These are phyloP conservation scores for Fraxinus greggii DNA, from an alignment of 305 asterid species.

Conservation along the genomic window DNA sequence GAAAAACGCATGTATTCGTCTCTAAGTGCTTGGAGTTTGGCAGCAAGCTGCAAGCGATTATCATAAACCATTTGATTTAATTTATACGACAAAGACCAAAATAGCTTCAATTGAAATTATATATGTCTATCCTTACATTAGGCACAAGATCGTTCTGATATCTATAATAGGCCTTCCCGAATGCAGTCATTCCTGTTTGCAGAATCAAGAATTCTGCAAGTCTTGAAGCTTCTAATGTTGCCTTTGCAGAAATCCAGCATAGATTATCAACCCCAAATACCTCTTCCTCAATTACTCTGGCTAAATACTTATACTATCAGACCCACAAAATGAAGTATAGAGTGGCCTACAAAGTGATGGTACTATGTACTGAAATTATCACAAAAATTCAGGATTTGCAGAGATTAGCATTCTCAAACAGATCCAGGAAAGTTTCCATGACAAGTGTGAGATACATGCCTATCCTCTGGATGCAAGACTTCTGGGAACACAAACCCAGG, in stretches of 20 bases:
- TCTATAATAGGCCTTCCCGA: constrained; percentile 88
- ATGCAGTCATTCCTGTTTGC: constrained; percentile 96
- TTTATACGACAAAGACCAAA: constrained; percentile 10
- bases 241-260: constrained; percentile 94
- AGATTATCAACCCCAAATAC: constrained; percentile 87
- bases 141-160: constrained; percentile 82
- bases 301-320: constrained; percentile 48
- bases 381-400: constrained; percentile 12
- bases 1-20: constrained; percentile 91
- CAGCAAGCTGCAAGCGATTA: constrained; percentile 62
- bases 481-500: neutral
- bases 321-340: neutral
- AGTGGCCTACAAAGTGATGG: neutral
- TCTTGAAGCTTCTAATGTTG: constrained; percentile 85
- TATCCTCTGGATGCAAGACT: constrained; percentile 12
- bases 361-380: constrained; percentile 7
- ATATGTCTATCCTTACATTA: constrained; percentile 54
- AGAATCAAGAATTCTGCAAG: constrained; percentile 76
- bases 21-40: constrained; percentile 92
- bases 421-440: neutral
- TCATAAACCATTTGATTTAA: constrained; percentile 13
- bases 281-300: constrained; percentile 98
- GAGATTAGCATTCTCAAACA: constrained; percentile 8
- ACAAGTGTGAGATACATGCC: neutral
- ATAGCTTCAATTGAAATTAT: constrained; percentile 13